Conservation (phyloP, 2,329 filamentous ascomycete species). For the Apiospora kogelbergensis region DNA sequence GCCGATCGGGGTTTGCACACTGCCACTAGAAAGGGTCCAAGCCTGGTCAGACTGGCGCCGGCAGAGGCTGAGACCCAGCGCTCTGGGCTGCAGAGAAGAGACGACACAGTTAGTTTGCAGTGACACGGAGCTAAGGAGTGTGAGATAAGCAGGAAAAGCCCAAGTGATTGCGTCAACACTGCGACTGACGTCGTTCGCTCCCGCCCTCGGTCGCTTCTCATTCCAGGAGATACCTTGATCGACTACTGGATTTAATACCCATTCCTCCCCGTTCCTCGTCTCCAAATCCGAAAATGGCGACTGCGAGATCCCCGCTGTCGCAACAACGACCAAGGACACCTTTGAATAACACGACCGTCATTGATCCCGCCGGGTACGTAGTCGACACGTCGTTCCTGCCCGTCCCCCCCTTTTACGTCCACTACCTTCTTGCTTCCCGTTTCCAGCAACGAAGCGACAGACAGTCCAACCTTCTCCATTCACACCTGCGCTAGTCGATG, state of each 20-base stretch:
- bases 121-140: neutral
- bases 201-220: neutral
- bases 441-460: neutral
- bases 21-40: neutral
- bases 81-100: neutral
- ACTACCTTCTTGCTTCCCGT: neutral
- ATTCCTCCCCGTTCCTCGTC: neutral
- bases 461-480: neutral
- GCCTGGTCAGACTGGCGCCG: neutral
- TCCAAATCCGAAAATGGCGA: neutral
- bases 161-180: conserved; percentile 2
- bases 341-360: conserved; percentile 1
- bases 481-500: neutral
- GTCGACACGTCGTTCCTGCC: neutral
- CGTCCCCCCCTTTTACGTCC: neutral
- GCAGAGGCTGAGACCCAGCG: neutral
- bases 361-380: conserved; percentile 2
- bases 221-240: neutral
- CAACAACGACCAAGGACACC: conserved; percentile 1
- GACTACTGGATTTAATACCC: neutral
- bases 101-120: neutral
- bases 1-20: neutral
- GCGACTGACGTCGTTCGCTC: conserved; percentile 2
- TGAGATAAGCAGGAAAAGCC: conserved; percentile 4
- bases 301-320: neutral